These are phyloP conservation scores for Aaosphaeria arxii DNA, from an alignment of 2,329 filamentous ascomycete genomes.

Conservation along the genomic window DNA sequence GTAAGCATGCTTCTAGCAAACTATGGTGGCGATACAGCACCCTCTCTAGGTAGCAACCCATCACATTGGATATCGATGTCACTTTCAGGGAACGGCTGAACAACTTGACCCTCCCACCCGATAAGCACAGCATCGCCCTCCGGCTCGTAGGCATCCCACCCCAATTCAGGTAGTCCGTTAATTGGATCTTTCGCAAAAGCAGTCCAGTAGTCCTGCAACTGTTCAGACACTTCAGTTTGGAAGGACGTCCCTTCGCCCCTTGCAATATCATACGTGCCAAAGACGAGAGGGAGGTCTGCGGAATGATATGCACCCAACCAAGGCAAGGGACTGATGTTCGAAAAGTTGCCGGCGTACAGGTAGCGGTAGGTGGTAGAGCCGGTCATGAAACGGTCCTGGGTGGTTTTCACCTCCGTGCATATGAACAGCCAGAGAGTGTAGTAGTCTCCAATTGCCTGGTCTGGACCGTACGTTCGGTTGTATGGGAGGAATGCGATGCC, in stretches of 20 bases:
- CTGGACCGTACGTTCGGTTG: slow-evolving; percentile 25
- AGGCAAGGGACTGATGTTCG: slow-evolving; percentile 29
- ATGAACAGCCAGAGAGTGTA: slow-evolving; percentile 24
- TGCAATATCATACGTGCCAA: slow-evolving; percentile 31
- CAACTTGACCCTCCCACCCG: slow-evolving; percentile 12
- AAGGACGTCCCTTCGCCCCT: slow-evolving; percentile 24
- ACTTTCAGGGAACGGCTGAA: slow-evolving; percentile 14
- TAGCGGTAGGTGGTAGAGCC: slow-evolving; percentile 35
- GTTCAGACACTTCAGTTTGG: slow-evolving; percentile 27
- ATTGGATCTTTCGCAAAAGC: slow-evolving; percentile 34
- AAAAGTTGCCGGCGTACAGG: slow-evolving; percentile 36
- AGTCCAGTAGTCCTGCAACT: slow-evolving; percentile 37
- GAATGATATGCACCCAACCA: slow-evolving; percentile 38
- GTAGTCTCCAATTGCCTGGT: slow-evolving; percentile 12
- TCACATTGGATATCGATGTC: slow-evolving; percentile 18
- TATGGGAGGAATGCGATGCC: slow-evolving; percentile 32
- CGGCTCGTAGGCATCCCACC: slow-evolving; percentile 31
- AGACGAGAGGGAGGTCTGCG: slow-evolving; percentile 33
- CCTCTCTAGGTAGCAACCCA: background rate
- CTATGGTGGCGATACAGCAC: background rate
- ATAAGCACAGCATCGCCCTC: slow-evolving; percentile 20
- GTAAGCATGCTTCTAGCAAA: background rate
- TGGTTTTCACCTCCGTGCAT: slow-evolving; percentile 28
- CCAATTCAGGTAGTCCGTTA: slow-evolving; percentile 23
- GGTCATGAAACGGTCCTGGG: slow-evolving; percentile 17